A percentile compares a stretch with the other conserved stretches of the same genome.
phyloP scores from a whole-genome alignment of 805 yeast genomes.

The Candida ulmi region DNA sequence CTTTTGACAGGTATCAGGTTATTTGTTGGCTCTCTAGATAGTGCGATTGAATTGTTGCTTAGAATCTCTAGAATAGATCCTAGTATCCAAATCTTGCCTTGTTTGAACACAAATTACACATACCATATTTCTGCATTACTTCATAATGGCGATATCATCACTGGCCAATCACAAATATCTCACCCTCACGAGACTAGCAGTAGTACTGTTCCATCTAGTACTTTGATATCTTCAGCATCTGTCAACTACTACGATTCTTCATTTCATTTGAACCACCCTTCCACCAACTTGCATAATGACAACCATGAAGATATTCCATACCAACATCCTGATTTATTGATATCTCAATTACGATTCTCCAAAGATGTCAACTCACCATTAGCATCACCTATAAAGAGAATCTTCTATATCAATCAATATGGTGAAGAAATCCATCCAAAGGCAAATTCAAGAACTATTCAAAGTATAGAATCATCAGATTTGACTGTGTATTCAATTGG shows the following conservation, averaged over 20 bases:
- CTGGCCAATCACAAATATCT: constrained; percentile 91
- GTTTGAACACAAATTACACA: constrained; percentile 77
- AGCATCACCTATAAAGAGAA: constrained; percentile 65
- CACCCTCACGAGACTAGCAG: constrained; percentile 52
- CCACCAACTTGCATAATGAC: neutral
- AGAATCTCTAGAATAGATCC: constrained; percentile 57
- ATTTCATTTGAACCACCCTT: neutral
- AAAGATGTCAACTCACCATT: constrained; percentile 56
- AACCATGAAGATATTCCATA: constrained; percentile 54
- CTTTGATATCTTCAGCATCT: constrained; percentile 11
- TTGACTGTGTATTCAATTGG: constrained; percentile 77
- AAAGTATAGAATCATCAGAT: constrained; percentile 44
- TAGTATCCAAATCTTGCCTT: constrained; percentile 60
- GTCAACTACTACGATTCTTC: constrained; percentile 11
- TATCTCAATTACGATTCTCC: constrained; percentile 69
- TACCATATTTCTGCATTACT: constrained; percentile 80
- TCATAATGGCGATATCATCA: constrained; percentile 62
- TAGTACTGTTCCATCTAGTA: neutral
- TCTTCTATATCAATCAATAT: constrained; percentile 79
- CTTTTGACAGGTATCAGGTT: constrained; percentile 77
- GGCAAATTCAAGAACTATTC: constrained; percentile 58
- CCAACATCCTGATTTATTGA: constrained; percentile 71
- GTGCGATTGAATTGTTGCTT: constrained; percentile 71
- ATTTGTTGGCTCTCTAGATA: constrained; percentile 78
- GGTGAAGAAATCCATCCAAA: constrained; percentile 81